Base-by-base conservation (phyloP, 1,139 yeast species). In the Diutina neorugosa region DNA sequence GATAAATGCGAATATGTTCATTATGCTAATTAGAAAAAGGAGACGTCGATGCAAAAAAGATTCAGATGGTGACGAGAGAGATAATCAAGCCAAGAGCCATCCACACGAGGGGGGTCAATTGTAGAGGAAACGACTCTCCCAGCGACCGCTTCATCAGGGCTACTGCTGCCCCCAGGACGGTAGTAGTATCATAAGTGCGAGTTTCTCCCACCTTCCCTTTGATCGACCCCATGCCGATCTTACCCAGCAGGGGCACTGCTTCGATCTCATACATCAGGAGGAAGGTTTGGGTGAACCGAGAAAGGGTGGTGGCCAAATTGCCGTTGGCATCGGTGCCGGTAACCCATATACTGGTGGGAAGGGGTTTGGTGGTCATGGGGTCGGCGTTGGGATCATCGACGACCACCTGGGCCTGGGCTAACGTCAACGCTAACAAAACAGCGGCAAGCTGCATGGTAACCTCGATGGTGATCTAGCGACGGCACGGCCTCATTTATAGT, bases 361-460 rank as follows among this genome's bases (percentile, higher is more conserved):
- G 6, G 42, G 25, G 8, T 14, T 56, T 49, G 18, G 61, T 47
- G 18, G 65, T 60, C 14, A n/a, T n/a, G 9, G 8, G 20, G 7
- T 56, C 57, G 53, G 54, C 55, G 19, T 56, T 53, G 44, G 55
- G 46, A 6, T 23, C 16, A 11, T 23, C 34, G 5, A n/a, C 21
- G 2, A 44, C 27, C 18, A 23, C 16, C 27, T 44, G 48, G 16
- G 25, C 21, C 7, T 21, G 23, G 46, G 23, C n/a, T 19, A 43
- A 16, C 5, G 23, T 20, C 20, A 43, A 31, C 37, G 37, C 37
- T 11, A 31, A 11, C 37, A 31, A 31, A n/a, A 31, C 37, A 31
- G 37, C 37, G 37, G 37, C 16, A 14, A 31, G 37, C 37, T 31
- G 37, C 37, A 31, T 31, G 37, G 14, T 31, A 31, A 31, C 37